Conservation (phyloP, 257 asterid genomes). For the Voacanga thouarsii region DNA sequence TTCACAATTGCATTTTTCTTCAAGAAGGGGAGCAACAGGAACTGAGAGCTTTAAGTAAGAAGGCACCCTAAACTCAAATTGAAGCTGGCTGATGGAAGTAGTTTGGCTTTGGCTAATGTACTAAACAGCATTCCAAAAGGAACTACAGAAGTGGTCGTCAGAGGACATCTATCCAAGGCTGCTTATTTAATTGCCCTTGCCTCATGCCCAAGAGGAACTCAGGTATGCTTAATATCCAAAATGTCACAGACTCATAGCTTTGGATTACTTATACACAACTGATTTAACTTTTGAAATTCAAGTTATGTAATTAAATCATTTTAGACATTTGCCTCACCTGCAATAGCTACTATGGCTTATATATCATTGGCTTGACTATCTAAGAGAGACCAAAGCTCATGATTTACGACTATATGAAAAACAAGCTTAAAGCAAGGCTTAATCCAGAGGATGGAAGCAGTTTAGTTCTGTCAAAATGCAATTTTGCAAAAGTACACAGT, state of each 20-base stretch:
- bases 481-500: constrained; percentile 43
- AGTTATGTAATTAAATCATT: too few relatives aligned
- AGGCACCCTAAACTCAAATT: constrained; percentile 26
- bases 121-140: constrained; percentile 38
- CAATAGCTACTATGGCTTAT: not conserved
- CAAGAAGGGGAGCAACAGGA: constrained; percentile 29
- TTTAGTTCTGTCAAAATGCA: constrained; percentile 38
- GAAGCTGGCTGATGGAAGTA: constrained; percentile 41
- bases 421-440: constrained; percentile 50
- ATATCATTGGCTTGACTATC: not conserved
- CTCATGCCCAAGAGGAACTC: constrained; percentile 26
- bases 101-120: constrained; percentile 33
- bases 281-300: too few relatives aligned
- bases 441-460: constrained; percentile 36
- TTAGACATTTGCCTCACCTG: too few relatives aligned
- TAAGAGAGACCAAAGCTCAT: too few relatives aligned
- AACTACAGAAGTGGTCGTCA: constrained; percentile 25
- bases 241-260: too few relatives aligned
- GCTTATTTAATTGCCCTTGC: constrained; percentile 22
- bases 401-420: constrained; percentile 8
- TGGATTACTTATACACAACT: too few relatives aligned
- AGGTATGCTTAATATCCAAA: constrained; percentile 8
- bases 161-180: constrained; percentile 27
- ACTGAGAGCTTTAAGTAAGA: constrained; percentile 32
- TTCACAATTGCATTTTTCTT: not conserved